Conservation (phyloP, 345 rosid species). For the Sapria himalayana region DNA sequence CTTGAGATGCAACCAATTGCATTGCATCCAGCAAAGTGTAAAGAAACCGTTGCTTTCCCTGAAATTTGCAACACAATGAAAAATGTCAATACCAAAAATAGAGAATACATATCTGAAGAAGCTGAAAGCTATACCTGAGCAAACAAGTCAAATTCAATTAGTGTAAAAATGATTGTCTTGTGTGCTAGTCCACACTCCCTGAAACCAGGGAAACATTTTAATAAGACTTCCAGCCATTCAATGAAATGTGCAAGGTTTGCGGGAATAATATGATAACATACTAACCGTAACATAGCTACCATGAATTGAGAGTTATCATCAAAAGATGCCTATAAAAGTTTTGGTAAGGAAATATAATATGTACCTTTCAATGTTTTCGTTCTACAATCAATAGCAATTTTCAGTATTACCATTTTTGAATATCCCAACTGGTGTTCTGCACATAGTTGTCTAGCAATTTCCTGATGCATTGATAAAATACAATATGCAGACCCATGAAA, state of each 20-base stretch:
- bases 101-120: neutral
- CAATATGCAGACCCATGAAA: neutral
- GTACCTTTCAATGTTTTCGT: too few relatives aligned
- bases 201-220: conserved; percentile 16
- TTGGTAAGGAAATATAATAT: too few relatives aligned
- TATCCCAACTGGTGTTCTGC: conserved; percentile 55
- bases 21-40: conserved; percentile 87
- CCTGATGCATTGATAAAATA: conserved; percentile 21
- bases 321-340: conserved; percentile 54
- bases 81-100: neutral
- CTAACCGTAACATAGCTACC: conserved; percentile 65
- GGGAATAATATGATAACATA: too few relatives aligned
- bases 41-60: conserved; percentile 80
- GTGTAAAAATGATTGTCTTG: conserved; percentile 67
- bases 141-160: conserved; percentile 83
- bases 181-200: conserved; percentile 97
- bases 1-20: conserved; percentile 84
- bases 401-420: conserved; percentile 58
- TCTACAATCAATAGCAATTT: too few relatives aligned
- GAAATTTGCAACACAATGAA: conserved; percentile 8
- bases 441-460: conserved; percentile 78
- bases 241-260: too few relatives aligned
- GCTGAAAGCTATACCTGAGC: conserved; percentile 37
- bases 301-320: conserved; percentile 85
- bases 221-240: too few relatives aligned